Percentiles rank a stretch among this genome's conserved stretches.
These are phyloP conservation scores for Eucalyptus viminalis DNA, from an alignment of 345 rosid genomes.

Conservation along the genomic window DNA sequence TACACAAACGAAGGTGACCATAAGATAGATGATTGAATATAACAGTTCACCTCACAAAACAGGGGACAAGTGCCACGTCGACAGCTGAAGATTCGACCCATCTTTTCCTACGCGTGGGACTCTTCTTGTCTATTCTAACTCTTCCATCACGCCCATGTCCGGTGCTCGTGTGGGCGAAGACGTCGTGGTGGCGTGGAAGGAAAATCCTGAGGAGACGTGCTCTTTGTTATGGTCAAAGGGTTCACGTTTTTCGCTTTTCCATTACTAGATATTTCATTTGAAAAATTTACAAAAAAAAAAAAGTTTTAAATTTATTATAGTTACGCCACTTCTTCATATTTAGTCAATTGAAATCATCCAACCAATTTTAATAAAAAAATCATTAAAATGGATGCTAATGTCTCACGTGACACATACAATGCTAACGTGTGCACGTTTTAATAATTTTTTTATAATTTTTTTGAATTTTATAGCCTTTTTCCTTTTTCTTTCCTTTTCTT, in stretches of 20 bases:
- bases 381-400: too few species aligned
- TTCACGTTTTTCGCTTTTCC: too few species aligned
- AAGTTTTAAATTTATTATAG: too few species aligned
- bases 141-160: not conserved
- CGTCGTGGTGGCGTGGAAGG: not conserved
- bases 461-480: too few species aligned
- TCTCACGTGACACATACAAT: fast-evolving
- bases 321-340: not conserved
- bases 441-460: too few species aligned
- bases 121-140: not conserved
- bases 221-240: not conserved
- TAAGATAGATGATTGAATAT: not conserved
- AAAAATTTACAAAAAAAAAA: too few species aligned
- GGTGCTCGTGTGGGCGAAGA: not conserved
- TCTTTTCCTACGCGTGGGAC: not conserved
- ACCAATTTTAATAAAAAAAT: too few species aligned
- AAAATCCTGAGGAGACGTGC: not conserved
- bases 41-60: not conserved
- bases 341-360: too few species aligned
- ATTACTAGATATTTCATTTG: too few species aligned
- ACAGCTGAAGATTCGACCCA: not conserved
- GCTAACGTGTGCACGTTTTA: too few species aligned
- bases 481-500: too few species aligned
- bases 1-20: not conserved
- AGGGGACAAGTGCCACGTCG: not conserved